Evolutionary conservation across 2,329 filamentous ascomycete species (phyloP).

Genomic region (Phyllosticta citriasiana): DNA sequence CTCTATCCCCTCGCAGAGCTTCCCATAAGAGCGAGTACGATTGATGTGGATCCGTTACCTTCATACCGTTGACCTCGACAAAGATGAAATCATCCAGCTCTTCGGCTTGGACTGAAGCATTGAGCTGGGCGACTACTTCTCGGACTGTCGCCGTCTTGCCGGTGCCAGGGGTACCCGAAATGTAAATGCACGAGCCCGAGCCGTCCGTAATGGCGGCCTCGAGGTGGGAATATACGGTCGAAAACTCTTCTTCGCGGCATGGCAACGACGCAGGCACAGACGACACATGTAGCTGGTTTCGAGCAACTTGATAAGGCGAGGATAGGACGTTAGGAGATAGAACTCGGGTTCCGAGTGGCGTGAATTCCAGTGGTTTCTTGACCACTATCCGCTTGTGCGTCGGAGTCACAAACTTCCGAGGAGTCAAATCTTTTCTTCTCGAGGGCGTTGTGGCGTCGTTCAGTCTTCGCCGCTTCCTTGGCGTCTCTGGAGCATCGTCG

Average conservation of each 20-base stretch:
- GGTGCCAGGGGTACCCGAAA: slow-evolving; percentile 95
- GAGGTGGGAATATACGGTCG: slow-evolving; percentile 83
- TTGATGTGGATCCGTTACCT: slow-evolving; percentile 95
- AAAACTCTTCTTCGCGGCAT: slow-evolving; percentile 86
- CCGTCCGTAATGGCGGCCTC: slow-evolving; percentile 91
- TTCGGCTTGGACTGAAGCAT: slow-evolving; percentile 76
- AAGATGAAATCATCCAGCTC: slow-evolving; percentile 98
- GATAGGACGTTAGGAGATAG: slow-evolving; percentile 68
- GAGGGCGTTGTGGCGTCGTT: slow-evolving; percentile 34
- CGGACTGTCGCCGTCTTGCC: slow-evolving; percentile 96
- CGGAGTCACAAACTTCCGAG: slow-evolving; percentile 50
- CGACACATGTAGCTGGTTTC: slow-evolving; percentile 83
- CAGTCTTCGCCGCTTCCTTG: slow-evolving; percentile 40
- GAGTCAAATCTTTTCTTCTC: slow-evolving; percentile 34
- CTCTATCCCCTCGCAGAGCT: slow-evolving; percentile 83
- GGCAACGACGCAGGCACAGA: slow-evolving; percentile 83
- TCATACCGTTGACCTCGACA: slow-evolving; percentile 99
- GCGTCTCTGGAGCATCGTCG: slow-evolving; percentile 33
- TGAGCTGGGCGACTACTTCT: slow-evolving; percentile 82
- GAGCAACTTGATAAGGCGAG: slow-evolving; percentile 85
- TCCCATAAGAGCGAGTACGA: slow-evolving; percentile 95
- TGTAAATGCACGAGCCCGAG: slow-evolving; percentile 93
- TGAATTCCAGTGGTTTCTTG: slow-evolving; percentile 90
- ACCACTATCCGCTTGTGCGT: slow-evolving; percentile 60
- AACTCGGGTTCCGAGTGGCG: slow-evolving; percentile 79